Conservation (phyloP, 2,329 filamentous ascomycete genomes). For the Ophiostoma perfectum region DNA sequence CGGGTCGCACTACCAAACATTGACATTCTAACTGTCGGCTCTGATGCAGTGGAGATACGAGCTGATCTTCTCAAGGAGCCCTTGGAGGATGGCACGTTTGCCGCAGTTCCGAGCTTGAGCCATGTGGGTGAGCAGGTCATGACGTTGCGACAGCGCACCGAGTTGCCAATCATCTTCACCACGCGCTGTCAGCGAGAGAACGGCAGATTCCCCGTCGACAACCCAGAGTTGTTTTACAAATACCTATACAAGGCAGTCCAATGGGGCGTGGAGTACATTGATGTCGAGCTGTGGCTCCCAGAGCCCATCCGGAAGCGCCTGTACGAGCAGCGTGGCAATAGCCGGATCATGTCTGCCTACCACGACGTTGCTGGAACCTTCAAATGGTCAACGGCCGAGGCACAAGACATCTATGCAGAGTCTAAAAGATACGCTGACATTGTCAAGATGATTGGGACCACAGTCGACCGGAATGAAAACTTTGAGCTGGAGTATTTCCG, state of each 20-base stretch:
- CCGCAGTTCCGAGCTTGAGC: conserved; percentile 66
- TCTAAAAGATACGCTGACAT: conserved; percentile 74
- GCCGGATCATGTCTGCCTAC: conserved; percentile 85
- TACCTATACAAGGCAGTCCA: conserved; percentile 81
- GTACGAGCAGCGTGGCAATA: conserved; percentile 66
- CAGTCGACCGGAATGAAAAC: conserved; percentile 76
- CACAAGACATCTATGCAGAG: conserved; percentile 64
- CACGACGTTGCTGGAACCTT: conserved; percentile 82
- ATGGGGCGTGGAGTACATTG: conserved; percentile 86
- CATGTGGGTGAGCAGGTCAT: conserved; percentile 85
- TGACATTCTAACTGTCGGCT: conserved; percentile 79
- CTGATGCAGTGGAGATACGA: conserved; percentile 78
- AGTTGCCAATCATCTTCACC: conserved; percentile 86
- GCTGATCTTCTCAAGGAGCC: conserved; percentile 77
- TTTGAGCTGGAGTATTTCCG: conserved; percentile 89
- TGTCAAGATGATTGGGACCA: conserved; percentile 85
- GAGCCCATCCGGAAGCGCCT: conserved; percentile 65
- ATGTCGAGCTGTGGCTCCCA: conserved; percentile 82
- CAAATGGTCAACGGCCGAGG: conserved; percentile 72
- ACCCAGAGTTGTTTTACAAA: conserved; percentile 66
- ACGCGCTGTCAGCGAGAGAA: conserved; percentile 77
- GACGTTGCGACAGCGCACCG: conserved; percentile 73
- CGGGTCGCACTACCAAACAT: conserved; percentile 76
- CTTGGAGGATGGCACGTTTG: conserved; percentile 55
- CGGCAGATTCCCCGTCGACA: conserved; percentile 77